phyloP scores from a whole-genome alignment of 441 rosid species.

The Sinapis alba region DNA sequence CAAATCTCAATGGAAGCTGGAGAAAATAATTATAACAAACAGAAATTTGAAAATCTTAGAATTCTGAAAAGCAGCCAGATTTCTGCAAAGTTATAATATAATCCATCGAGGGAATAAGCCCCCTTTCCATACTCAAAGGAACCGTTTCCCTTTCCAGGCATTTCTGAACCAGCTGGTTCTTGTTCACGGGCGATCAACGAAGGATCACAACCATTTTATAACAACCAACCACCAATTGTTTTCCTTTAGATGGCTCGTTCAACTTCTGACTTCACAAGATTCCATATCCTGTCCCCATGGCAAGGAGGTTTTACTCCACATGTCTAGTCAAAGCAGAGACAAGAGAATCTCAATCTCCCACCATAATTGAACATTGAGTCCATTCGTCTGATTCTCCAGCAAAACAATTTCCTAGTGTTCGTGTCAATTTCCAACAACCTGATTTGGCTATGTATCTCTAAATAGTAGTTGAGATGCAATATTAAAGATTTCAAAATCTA shows the following conservation, averaged over 20 bases:
- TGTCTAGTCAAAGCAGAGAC: conserved; percentile 61
- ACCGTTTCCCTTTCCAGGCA: conserved; percentile 56
- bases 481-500: neutral
- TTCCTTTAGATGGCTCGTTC: conserved; percentile 60
- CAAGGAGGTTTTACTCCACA: conserved; percentile 57
- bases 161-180: conserved; percentile 56
- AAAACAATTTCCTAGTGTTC: conserved; percentile 70
- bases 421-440: conserved; percentile 86
- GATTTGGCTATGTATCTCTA: conserved; percentile 88
- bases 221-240: conserved; percentile 46
- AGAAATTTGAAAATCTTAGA: conserved; percentile 46
- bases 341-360: conserved; percentile 61
- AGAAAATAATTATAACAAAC: conserved; percentile 59
- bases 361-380: conserved; percentile 87
- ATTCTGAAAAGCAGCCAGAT: conserved; percentile 54
- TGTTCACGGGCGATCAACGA: conserved; percentile 46
- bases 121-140: conserved; percentile 54
- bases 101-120: conserved; percentile 63
- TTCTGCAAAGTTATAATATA: conserved; percentile 68
- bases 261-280: conserved; percentile 60
- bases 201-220: conserved; percentile 48
- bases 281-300: conserved; percentile 71
- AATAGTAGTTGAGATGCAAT: neutral
- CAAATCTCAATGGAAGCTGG: conserved; percentile 87
- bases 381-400: conserved; percentile 90